Percentiles rank a stretch among this genome's conserved stretches.
Conservation (phyloP, 768 basidiomycete genomes). For the Rhodotorula diobovata region DNA sequence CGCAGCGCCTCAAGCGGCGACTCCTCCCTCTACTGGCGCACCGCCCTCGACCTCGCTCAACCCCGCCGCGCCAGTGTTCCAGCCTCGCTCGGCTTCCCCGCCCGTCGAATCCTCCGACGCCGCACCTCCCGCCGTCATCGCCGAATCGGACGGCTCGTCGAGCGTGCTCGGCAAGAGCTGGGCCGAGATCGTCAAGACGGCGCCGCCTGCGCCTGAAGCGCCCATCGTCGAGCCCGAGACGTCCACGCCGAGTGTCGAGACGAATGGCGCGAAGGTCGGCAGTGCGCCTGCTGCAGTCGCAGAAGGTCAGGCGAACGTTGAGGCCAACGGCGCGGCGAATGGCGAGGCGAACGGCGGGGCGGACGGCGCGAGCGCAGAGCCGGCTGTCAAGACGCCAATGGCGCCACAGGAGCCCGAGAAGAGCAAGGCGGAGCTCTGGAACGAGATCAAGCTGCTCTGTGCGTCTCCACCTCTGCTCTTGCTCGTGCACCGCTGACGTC, state of each 20-base stretch:
- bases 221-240: not conserved
- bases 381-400: not conserved
- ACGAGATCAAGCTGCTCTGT: slow-evolving; percentile 85
- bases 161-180: slow-evolving; percentile 29
- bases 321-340: not conserved
- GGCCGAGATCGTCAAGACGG: slow-evolving; percentile 23
- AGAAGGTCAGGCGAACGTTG: too few relatives aligned
- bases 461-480: slow-evolving; percentile 41
- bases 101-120: too few relatives aligned
- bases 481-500: not conserved
- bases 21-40: not conserved
- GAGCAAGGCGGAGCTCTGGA: slow-evolving; percentile 82
- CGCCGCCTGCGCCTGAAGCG: not conserved
- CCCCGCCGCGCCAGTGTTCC: slow-evolving; percentile 20
- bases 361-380: not conserved
- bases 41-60: slow-evolving; percentile 7
- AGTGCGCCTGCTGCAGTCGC: too few relatives aligned
- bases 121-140: accelerated
- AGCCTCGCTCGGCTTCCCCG: slow-evolving; percentile 2
- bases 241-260: not conserved
- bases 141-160: not conserved
- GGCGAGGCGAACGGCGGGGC: not conserved
- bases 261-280: not conserved
- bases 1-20: not conserved
- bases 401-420: slow-evolving; percentile 47